Conservation (phyloP, 2,329 filamentous ascomycete species). For the Phialemonium atrogriseum region DNA sequence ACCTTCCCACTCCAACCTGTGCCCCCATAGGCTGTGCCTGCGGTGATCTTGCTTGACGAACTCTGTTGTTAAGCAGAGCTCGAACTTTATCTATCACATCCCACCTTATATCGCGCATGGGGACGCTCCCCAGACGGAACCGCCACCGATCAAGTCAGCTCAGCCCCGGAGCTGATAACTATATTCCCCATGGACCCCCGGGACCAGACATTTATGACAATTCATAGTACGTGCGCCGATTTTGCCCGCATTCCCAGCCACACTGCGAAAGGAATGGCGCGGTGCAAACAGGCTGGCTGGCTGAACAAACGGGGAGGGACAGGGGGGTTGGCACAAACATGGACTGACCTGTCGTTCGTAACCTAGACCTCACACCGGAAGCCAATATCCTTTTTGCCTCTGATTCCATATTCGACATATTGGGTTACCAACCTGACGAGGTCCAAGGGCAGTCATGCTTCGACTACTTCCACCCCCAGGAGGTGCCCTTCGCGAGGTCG, state of each 20-base stretch:
- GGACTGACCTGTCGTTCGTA: slow-evolving; percentile 6
- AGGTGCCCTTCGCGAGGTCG: slow-evolving; percentile 65
- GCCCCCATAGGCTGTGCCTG: too few relatives aligned
- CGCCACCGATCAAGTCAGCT: slow-evolving; percentile 11
- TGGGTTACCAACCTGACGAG: slow-evolving; percentile 71
- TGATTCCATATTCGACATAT: slow-evolving; percentile 73
- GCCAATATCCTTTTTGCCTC: slow-evolving; percentile 78
- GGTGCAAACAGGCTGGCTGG: too few relatives aligned
- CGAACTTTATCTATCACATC: too few relatives aligned
- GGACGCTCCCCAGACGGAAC: slow-evolving; percentile 11
- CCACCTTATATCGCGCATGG: too few relatives aligned
- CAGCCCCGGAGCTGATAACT: slow-evolving; percentile 13
- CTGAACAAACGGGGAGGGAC: too few relatives aligned
- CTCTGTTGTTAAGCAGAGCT: too few relatives aligned
- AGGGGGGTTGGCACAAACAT: too few relatives aligned
- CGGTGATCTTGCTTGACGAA: too few relatives aligned
- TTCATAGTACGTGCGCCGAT: slow-evolving; percentile 78
- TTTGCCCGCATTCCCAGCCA: too few relatives aligned
- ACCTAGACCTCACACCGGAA: slow-evolving; percentile 66
- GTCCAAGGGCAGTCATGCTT: slow-evolving; percentile 71
- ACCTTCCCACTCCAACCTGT: too few relatives aligned
- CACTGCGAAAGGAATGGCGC: too few relatives aligned
- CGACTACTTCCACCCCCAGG: slow-evolving; percentile 79
- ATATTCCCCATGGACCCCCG: slow-evolving; percentile 56
- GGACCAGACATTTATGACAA: slow-evolving; percentile 87